Base-by-base conservation (phyloP, 441 rosid genomes). In the Bocquillonia castaneifolia region DNA sequence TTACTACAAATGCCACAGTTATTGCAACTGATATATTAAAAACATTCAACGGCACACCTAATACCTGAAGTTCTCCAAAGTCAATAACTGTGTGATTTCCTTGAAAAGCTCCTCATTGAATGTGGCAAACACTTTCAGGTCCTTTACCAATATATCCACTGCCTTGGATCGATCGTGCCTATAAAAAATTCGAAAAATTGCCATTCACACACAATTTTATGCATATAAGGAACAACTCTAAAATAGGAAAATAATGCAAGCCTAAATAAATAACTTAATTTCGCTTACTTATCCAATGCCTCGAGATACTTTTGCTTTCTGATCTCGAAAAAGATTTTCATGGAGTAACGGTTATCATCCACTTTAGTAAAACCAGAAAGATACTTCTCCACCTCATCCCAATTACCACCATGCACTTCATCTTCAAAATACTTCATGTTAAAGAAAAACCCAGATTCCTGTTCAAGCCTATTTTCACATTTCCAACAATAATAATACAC, bases 271-370 rank as follows among this genome's bases (percentile, higher is more conserved):
- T 47, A 12, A 12, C 9, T 42, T 22, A 6, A 42, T 32, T 36
- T 48, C 54, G 48, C 91, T 72, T 82, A 94, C 99, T 83, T 90
- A 79, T 94, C 99, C 85, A 94, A 81, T 8, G 99, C 99, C 83
- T 94, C 99, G 0, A 94, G 99, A 76, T 94, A 94, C 76, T 94
- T 94, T 83, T 94, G 99, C 88, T 94, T 94, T 80, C 99, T 84
- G 63, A 94, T 94, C 86, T 94, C 99, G 31, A 94, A 94, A 86
- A 94, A 94, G 65, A 94, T 91, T 84, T 94, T 94, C 99, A 94
- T 91, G 0, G 99, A 94, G 80, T 94, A 94, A 31, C 97, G 85
- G 68, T 94, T 94, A 72, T 94, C 99, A 55, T 94, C 99, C 63
- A 94, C 99, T 80, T 94, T 94, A 0, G 99, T 94, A 80, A 94